Conservation (phyloP, 768 basidiomycete genomes). For the Nidula microcarpa region DNA sequence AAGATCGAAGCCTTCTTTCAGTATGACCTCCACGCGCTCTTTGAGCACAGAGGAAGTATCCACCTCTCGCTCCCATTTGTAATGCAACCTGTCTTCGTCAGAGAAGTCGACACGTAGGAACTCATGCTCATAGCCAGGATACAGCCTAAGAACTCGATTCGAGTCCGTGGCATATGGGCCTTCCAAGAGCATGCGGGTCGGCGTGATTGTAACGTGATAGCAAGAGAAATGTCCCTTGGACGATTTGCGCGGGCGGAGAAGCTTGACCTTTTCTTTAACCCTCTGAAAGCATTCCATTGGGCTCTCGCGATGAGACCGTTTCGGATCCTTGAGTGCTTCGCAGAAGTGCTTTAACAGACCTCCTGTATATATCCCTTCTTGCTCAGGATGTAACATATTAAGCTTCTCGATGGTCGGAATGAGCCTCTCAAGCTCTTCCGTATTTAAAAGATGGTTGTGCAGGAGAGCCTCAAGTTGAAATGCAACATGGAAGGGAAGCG, state of each 20-base stretch:
- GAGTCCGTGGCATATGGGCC: conserved; percentile 76
- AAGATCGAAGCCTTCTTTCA: conserved; percentile 65
- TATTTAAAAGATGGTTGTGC: conserved; percentile 58
- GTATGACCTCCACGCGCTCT: conserved; percentile 51
- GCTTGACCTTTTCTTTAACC: too few relatives aligned
- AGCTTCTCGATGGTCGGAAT: conserved; percentile 40
- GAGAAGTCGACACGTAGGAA: conserved; percentile 85
- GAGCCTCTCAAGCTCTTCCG: conserved; percentile 50
- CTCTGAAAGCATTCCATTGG: conserved; percentile 39
- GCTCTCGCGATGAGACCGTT: conserved; percentile 30
- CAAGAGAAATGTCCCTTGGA: too few relatives aligned
- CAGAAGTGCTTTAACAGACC: conserved; percentile 54
- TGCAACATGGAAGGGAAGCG: conserved; percentile 60
- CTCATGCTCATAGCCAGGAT: conserved; percentile 51
- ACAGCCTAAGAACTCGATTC: conserved; percentile 75
- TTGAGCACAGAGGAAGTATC: conserved; percentile 55
- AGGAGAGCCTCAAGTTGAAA: conserved; percentile 77
- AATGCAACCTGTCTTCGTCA: conserved; percentile 76
- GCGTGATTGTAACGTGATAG: conserved; percentile 73
- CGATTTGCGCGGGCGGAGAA: too few relatives aligned
- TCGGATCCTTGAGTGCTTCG: conserved; percentile 41
- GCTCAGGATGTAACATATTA: conserved; percentile 19
- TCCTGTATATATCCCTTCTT: conserved; percentile 26
- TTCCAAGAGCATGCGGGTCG: conserved; percentile 69
- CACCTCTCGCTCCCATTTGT: conserved; percentile 66